phyloP scores from a whole-genome alignment of 1,139 yeast genomes.

The Ogataea hybrid region DNA sequence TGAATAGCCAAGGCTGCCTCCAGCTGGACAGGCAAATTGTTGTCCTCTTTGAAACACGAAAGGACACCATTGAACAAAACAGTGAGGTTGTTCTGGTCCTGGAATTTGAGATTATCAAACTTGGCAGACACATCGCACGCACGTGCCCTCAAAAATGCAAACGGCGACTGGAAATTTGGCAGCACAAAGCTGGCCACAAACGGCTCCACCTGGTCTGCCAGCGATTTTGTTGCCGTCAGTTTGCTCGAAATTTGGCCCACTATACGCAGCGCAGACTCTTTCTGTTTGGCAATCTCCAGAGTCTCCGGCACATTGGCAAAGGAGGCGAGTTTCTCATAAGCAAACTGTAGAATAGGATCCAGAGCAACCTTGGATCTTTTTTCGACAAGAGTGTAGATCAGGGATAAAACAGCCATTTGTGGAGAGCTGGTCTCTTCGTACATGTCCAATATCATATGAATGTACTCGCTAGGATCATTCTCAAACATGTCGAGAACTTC shows the following conservation, averaged over 20 bases:
- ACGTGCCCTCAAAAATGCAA: conserved; percentile 79
- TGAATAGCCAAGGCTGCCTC: conserved; percentile 87
- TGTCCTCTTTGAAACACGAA: conserved; percentile 52
- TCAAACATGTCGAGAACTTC: conserved; percentile 74
- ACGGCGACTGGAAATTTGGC: conserved; percentile 66
- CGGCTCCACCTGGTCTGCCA: conserved; percentile 68
- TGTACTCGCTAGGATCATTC: conserved; percentile 87
- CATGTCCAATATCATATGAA: conserved; percentile 72
- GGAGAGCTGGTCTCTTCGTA: conserved; percentile 60
- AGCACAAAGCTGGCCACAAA: conserved; percentile 63
- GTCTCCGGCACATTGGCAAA: conserved; percentile 40
- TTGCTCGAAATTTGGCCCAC: conserved; percentile 69
- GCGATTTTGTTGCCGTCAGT: conserved; percentile 53
- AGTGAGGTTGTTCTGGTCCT: conserved; percentile 47
- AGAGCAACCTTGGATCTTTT: conserved; percentile 64
- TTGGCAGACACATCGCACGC: conserved; percentile 76
- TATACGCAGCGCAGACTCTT: conserved; percentile 79
- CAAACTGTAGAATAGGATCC: conserved; percentile 62
- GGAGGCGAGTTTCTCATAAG: conserved; percentile 50
- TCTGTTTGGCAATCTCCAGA: conserved; percentile 61
- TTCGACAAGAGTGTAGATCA: conserved; percentile 63
- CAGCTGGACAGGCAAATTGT: conserved; percentile 72
- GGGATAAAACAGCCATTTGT: conserved; percentile 65
- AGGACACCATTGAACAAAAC: conserved; percentile 67
- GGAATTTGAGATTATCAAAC: conserved; percentile 63